Percentiles rank a stretch among this genome's conserved stretches.
phyloP scores from a whole-genome alignment of 768 basidiomycete species.

The Kwoniella bestiolae region DNA sequence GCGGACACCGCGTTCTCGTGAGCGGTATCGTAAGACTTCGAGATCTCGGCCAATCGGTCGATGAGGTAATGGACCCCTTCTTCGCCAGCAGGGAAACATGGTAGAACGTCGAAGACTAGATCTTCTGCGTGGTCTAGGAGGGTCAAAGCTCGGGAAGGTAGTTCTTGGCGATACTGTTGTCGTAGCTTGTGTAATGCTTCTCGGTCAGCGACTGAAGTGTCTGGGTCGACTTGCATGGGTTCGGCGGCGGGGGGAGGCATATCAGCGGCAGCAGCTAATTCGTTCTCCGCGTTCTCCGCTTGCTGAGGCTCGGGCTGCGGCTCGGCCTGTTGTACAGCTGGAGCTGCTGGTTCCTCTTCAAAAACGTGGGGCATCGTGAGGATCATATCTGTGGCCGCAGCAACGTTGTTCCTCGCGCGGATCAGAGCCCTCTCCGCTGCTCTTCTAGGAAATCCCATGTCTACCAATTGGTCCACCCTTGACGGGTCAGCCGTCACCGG shows the following conservation, averaged over 20 bases:
- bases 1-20: constrained; percentile 75
- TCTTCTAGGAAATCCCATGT: constrained; percentile 96
- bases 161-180: constrained; percentile 67
- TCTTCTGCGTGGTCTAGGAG: constrained; percentile 86
- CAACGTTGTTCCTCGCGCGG: constrained; percentile 85
- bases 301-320: background rate
- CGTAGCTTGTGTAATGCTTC: constrained; percentile 66
- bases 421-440: constrained; percentile 81
- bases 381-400: constrained; percentile 82
- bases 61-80: constrained; percentile 73
- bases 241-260: background rate
- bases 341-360: constrained; percentile 26
- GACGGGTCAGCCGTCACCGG: constrained; percentile 70
- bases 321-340: constrained; percentile 4
- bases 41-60: constrained; percentile 72
- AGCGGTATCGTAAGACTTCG: background rate
- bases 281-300: background rate
- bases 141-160: constrained; percentile 72
- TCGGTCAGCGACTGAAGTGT: constrained; percentile 51
- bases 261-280: background rate
- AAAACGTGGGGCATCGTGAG: constrained; percentile 65
- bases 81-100: constrained; percentile 69
- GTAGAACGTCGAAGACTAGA: constrained; percentile 84
- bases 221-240: constrained; percentile 10
- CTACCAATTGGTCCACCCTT: constrained; percentile 78